Base-by-base conservation (phyloP, 2,329 filamentous ascomycete species). In the Trichoderma sp. region DNA sequence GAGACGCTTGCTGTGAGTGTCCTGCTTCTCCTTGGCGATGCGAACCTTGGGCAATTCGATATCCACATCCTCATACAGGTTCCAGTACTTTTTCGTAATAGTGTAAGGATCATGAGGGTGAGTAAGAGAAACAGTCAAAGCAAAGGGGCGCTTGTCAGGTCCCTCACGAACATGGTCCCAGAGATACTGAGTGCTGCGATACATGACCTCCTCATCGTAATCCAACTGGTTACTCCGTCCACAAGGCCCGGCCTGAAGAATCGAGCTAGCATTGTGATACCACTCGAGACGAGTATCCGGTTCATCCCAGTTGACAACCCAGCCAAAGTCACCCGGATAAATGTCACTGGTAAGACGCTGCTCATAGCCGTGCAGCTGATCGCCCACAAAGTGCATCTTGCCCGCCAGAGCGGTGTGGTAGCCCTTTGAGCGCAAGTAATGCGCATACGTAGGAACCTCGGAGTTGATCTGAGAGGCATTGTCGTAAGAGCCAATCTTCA, bases 341-440 rank as follows among this genome's bases (percentile, higher is more conserved):
- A 98, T 97, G 81, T 98, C 95, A 76, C 92, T 93, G n/a, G 95
- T 98, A 78, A 98, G 86, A 71, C 95, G 90, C 78, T 93, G 92
- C 84, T 98, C 95, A 78, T 97, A 98, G 34, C 95, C 95, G 80
- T 98, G 95, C 73, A 98, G 86, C 83, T 98, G 95, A 80, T 98
- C 95, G 39, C 95, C 95, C 70, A 97, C 92, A 80, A 98, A 98
- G 83, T 98, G 95, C 95, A 98, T 98, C 87, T 98, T 98, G 74
- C 95, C 95, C 6, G 95, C 94, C 76, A 98, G 86, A 6, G 92
- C 93, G 14, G 95, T 97, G 82, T 97, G 93, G 79, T 98, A 98
- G 68, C 93, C 94, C 77, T 91, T 90, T 56, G 89, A 87, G 64
- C 95, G 92, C 70, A 98, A 86, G 82, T 97, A 97, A 82, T 98